Evolutionary conservation across 805 yeast species (phyloP).

Genomic region (Nakazawaea peltata): DNA sequence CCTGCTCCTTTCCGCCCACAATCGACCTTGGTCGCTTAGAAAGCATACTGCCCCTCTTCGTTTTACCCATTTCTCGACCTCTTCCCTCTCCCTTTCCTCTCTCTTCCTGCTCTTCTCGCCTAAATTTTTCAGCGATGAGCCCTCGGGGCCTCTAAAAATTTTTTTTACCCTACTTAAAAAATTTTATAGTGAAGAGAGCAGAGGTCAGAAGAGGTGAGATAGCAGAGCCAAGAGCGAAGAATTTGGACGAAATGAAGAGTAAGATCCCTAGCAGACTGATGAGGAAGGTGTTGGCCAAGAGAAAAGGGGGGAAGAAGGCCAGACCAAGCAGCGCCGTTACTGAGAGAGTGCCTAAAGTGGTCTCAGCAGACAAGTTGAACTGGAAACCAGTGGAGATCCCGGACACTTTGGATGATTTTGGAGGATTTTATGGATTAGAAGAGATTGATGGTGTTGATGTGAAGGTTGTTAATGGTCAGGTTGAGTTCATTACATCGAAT

Average conservation of each 20-base stretch:
- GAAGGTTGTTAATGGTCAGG: conserved; percentile 59
- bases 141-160: no score
- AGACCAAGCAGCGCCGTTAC: not conserved
- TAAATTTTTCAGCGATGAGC: no score
- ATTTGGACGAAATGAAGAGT: conserved; percentile 2
- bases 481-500: conserved; percentile 41
- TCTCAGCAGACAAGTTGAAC: conserved; percentile 41
- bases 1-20: no score
- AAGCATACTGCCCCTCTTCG: no score
- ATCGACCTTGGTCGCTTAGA: no score
- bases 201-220: no score
- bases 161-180: no score
- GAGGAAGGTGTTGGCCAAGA: conserved; percentile 6
- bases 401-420: conserved; percentile 77
- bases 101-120: no score
- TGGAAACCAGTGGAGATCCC: conserved; percentile 86
- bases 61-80: no score
- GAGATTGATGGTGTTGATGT: conserved; percentile 92
- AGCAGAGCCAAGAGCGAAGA: conserved; percentile 16
- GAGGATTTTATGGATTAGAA: conserved; percentile 88
- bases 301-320: conserved; percentile 1
- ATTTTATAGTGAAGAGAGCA: no score
- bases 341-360: conserved; percentile 21
- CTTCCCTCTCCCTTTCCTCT: no score
- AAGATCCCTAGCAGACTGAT: conserved; percentile 5